phyloP scores from a whole-genome alignment of 108 stramenopile species.

The Cyclotella choctawhatcheeana region DNA sequence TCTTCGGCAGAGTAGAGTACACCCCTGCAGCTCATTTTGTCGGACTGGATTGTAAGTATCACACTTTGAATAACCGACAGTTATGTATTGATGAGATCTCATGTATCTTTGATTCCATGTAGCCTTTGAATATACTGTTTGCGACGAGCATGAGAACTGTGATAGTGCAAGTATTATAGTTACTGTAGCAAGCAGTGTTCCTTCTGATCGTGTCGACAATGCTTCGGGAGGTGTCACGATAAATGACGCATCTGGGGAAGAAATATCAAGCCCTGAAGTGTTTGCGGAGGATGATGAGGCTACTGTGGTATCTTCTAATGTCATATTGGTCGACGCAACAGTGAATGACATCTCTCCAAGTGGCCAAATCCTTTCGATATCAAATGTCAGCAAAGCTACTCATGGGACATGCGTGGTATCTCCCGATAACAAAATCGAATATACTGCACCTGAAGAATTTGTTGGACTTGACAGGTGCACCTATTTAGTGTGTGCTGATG shows the following conservation, averaged over 20 bases:
- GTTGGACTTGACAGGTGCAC: constrained; percentile 27
- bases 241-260: neutral
- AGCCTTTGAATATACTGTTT: constrained; percentile 24
- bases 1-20: constrained; percentile 15
- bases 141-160: constrained; percentile 6
- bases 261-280: neutral
- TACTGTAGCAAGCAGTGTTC: neutral
- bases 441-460: constrained; percentile 16
- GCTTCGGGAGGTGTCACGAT: neutral
- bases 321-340: constrained; percentile 19
- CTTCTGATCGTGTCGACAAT: neutral
- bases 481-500: constrained; percentile 27
- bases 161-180: constrained; percentile 5
- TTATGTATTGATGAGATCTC: neutral
- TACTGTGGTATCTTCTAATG: neutral
- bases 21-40: constrained; percentile 18
- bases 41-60: constrained; percentile 20
- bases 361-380: constrained; percentile 8
- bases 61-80: no score
- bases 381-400: constrained; percentile 18
- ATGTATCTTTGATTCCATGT: neutral
- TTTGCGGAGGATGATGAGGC: constrained; percentile 34
- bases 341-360: constrained; percentile 14
- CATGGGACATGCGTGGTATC: constrained; percentile 34
- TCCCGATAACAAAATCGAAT: constrained; percentile 34